phyloP scores from a whole-genome alignment of 1,284 basidiomycete species.

The Ceratobasidium sp. region DNA sequence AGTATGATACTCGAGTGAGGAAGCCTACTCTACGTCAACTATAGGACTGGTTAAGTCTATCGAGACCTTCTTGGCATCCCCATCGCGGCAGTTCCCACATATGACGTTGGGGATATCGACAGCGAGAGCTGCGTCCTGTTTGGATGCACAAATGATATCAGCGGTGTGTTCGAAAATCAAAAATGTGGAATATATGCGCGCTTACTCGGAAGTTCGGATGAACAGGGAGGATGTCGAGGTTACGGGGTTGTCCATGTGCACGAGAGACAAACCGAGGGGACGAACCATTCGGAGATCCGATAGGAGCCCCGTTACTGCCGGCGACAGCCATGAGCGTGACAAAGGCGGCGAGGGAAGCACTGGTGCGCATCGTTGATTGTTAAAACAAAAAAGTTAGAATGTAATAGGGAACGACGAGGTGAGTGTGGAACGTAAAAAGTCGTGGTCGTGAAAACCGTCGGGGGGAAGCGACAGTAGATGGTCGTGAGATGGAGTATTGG shows the following conservation, averaged over 20 bases:
- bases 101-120: no score
- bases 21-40: no score
- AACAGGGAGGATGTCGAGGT: background rate
- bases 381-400: background rate
- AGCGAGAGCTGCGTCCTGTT: no score
- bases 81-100: no score
- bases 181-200: slow-evolving; percentile 16
- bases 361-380: slow-evolving; percentile 20
- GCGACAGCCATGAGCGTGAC: slow-evolving; percentile 34
- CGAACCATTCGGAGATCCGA: background rate
- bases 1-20: no score
- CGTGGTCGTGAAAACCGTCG: slow-evolving; percentile 10
- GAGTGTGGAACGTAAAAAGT: slow-evolving; percentile 3
- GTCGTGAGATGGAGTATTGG: slow-evolving; percentile 12
- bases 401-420: slow-evolving; percentile 23
- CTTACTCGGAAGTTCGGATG: background rate
- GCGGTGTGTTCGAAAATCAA: no score
- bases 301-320: slow-evolving; percentile 15
- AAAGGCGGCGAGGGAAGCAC: slow-evolving; percentile 19
- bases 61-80: no score
- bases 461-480: slow-evolving; percentile 19
- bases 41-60: no score
- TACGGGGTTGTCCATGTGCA: background rate
- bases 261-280: background rate
- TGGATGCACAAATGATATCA: no score